Percentiles rank a stretch among this genome's conserved stretches.
phyloP scores from a whole-genome alignment of 2,329 filamentous ascomycete genomes.

The Alternaria arbusti region DNA sequence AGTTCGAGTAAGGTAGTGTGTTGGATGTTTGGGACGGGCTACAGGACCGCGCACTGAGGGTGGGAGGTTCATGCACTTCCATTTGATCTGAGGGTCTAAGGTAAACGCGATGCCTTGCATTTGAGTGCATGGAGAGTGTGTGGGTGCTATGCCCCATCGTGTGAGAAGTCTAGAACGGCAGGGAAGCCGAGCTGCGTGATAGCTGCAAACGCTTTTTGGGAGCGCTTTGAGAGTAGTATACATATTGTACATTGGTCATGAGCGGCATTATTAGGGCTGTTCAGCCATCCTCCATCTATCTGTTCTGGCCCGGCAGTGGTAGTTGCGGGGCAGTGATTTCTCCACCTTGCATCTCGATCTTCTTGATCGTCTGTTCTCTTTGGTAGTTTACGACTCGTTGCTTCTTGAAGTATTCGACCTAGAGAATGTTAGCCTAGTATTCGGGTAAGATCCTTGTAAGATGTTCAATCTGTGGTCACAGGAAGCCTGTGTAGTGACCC shows the following conservation, averaged over 20 bases:
- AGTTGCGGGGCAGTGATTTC: slow-evolving; percentile 45
- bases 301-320: slow-evolving; percentile 33
- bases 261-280: slow-evolving; percentile 7
- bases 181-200: neutral
- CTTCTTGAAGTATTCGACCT: slow-evolving; percentile 99
- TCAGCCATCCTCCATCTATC: neutral
- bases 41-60: neutral
- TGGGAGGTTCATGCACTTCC: slow-evolving; percentile 1
- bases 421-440: slow-evolving; percentile 18
- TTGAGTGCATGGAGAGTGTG: neutral
- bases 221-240: slow-evolving; percentile 4
- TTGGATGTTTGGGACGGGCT: neutral
- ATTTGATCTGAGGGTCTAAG: neutral
- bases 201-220: neutral
- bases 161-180: neutral
- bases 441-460: too few species aligned
- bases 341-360: slow-evolving; percentile 52
- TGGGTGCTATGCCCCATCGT: neutral
- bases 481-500: neutral
- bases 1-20: neutral
- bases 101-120: neutral
- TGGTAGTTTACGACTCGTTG: slow-evolving; percentile 91
- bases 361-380: slow-evolving; percentile 70
- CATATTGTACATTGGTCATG: slow-evolving; percentile 18
- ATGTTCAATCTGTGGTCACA: neutral